Conservation (phyloP, 441 rosid genomes). For the Euphorbia schlechtendalii region DNA sequence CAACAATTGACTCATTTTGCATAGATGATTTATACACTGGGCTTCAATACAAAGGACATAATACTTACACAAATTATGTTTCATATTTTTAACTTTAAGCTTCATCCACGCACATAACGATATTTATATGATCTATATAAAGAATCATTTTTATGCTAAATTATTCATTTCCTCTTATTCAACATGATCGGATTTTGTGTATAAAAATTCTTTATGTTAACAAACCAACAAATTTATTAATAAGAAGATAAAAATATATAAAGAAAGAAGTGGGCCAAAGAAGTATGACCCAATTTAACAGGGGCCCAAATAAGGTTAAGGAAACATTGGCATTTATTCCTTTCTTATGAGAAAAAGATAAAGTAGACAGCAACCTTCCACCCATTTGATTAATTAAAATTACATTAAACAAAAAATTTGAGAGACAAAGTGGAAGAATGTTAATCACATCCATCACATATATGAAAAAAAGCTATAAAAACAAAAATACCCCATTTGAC, state of each 20-base stretch:
- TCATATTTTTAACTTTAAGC: too few species aligned
- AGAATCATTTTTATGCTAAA: too few species aligned
- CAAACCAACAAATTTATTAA: too few species aligned
- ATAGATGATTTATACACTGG: too few species aligned
- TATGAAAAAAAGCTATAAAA: slow-evolving; percentile 16
- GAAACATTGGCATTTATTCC: slow-evolving; percentile 36
- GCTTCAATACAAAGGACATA: too few species aligned
- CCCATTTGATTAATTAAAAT: slow-evolving; percentile 9
- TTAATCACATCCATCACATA: slow-evolving; percentile 39
- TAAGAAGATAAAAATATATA: not conserved
- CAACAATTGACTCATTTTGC: too few species aligned
- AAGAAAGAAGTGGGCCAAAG: slow-evolving; percentile 24
- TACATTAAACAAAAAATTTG: not conserved
- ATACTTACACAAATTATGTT: too few species aligned
- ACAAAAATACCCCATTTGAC: slow-evolving; percentile 40
- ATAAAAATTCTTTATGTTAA: too few species aligned
- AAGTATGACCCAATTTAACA: slow-evolving; percentile 44
- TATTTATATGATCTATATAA: too few species aligned
- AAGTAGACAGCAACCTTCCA: slow-evolving; percentile 36
- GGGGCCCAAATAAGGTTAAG: slow-evolving; percentile 44
- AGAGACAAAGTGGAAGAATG: slow-evolving; percentile 73
- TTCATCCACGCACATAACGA: too few species aligned
- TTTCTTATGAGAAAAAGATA: slow-evolving; percentile 35
- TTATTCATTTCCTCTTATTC: too few species aligned
- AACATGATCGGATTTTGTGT: too few species aligned